Conservation (phyloP, 169 alveolate species). For the Besnoitia besnoiti region DNA sequence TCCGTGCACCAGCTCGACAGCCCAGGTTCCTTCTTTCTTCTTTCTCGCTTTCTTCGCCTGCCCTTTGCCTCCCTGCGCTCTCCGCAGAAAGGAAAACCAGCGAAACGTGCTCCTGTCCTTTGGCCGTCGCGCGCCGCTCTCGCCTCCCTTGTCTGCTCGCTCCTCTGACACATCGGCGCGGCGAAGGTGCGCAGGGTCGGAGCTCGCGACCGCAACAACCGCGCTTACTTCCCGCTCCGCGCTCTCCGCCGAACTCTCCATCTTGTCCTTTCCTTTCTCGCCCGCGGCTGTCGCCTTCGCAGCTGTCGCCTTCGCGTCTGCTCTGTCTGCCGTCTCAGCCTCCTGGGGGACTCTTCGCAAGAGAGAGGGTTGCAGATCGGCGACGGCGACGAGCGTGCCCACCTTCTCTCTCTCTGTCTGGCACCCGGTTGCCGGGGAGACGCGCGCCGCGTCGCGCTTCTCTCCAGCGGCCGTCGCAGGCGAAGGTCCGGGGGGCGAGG, state of each 20-base stretch:
- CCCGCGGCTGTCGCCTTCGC: neutral
- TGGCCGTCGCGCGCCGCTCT: neutral
- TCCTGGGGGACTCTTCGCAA: neutral
- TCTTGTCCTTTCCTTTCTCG: neutral
- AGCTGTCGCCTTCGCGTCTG: neutral
- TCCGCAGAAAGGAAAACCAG: neutral
- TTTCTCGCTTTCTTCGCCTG: neutral
- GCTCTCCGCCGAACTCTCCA: neutral
- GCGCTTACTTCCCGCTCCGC: too few relatives aligned
- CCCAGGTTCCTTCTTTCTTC: neutral
- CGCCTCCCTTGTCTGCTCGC: too few relatives aligned
- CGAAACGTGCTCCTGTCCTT: too few relatives aligned
- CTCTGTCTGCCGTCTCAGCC: neutral
- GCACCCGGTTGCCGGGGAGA: neutral
- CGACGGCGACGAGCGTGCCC: neutral
- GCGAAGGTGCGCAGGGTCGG: too few relatives aligned
- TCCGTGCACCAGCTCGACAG: slow-evolving; percentile 4
- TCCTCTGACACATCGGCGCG: too few relatives aligned
- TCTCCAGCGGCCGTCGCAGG: too few relatives aligned
- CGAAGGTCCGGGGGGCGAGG: too few relatives aligned
- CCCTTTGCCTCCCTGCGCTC: neutral
- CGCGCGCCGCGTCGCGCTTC: too few relatives aligned
- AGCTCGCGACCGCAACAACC: too few relatives aligned
- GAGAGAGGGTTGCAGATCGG: neutral
- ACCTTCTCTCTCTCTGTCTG: neutral